phyloP scores from a whole-genome alignment of 2,329 filamentous ascomycete species.

The Xylariaceae sp. region DNA sequence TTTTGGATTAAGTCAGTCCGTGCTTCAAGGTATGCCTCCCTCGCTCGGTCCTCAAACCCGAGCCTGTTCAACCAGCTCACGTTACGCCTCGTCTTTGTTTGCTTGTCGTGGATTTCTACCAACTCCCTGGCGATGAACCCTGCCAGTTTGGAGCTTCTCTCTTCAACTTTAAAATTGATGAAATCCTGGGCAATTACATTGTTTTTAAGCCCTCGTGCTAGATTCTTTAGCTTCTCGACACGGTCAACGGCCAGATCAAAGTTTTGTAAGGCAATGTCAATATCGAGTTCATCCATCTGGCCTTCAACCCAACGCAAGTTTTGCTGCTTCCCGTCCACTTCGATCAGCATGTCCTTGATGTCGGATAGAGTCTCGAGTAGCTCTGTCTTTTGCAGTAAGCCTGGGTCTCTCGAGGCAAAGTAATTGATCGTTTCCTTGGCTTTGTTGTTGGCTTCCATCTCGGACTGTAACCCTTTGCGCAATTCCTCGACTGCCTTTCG shows the following conservation, averaged over 20 bases:
- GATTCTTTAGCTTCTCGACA: conserved; percentile 82
- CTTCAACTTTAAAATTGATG: conserved; percentile 88
- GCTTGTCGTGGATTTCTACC: conserved; percentile 77
- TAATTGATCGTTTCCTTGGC: conserved; percentile 86
- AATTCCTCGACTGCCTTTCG: conserved; percentile 92
- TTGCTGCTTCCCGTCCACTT: conserved; percentile 95
- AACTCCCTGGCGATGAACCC: conserved; percentile 79
- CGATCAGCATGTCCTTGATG: conserved; percentile 87
- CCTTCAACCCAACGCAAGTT: conserved; percentile 95
- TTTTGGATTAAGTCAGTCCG: conserved; percentile 80
- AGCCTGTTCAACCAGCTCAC: conserved; percentile 85
- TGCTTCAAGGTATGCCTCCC: conserved; percentile 84
- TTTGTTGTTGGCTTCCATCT: conserved; percentile 87
- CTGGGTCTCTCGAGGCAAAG: conserved; percentile 79
- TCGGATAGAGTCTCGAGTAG: conserved; percentile 79
- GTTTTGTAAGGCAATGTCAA: conserved; percentile 88
- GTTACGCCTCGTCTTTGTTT: conserved; percentile 78
- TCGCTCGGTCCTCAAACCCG: conserved; percentile 87
- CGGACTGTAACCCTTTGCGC: conserved; percentile 81
- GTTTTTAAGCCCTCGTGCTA: conserved; percentile 81
- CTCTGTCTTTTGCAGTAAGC: conserved; percentile 78
- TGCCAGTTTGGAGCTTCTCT: conserved; percentile 79
- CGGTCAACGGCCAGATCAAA: conserved; percentile 85
- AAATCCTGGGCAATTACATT: conserved; percentile 90
- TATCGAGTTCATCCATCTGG: conserved; percentile 95